These are phyloP conservation scores for Sicyos baderoa DNA, from an alignment of 306 rosid species.

Conservation along the genomic window DNA sequence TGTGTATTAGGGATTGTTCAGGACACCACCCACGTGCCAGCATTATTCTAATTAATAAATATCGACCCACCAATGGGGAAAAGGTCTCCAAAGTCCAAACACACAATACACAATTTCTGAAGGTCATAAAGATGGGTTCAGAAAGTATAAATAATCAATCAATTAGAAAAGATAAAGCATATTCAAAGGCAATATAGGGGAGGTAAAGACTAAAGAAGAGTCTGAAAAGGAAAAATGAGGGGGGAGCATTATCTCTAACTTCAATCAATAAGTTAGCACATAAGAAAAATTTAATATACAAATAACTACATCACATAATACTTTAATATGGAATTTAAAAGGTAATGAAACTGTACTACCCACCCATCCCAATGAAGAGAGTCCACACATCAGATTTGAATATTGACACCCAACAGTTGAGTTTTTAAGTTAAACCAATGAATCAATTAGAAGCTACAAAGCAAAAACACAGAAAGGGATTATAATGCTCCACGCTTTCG, in stretches of 20 bases:
- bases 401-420: not conserved
- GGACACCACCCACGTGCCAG: slow-evolving; percentile 17
- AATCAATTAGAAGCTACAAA: not conserved
- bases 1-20: not conserved
- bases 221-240: not conserved
- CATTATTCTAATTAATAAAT: slow-evolving; percentile 16
- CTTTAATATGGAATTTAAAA: not conserved
- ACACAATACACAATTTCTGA: slow-evolving; percentile 32
- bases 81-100: not conserved
- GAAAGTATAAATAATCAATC: slow-evolving; percentile 20
- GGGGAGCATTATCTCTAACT: not conserved
- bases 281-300: not conserved
- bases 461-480: slow-evolving; percentile 16
- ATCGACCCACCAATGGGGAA: slow-evolving; percentile 14
- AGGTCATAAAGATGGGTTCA: slow-evolving; percentile 24
- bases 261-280: not conserved
- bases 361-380: slow-evolving; percentile 7
- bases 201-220: not conserved
- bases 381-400: not conserved
- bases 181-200: not conserved
- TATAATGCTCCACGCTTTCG: slow-evolving; percentile 15
- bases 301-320: not conserved
- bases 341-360: not conserved
- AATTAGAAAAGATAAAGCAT: slow-evolving; percentile 9
- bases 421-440: not conserved